Evolutionary conservation across 352 stramenopile species (phyloP).

Genomic region (Pythium inflatum): DNA sequence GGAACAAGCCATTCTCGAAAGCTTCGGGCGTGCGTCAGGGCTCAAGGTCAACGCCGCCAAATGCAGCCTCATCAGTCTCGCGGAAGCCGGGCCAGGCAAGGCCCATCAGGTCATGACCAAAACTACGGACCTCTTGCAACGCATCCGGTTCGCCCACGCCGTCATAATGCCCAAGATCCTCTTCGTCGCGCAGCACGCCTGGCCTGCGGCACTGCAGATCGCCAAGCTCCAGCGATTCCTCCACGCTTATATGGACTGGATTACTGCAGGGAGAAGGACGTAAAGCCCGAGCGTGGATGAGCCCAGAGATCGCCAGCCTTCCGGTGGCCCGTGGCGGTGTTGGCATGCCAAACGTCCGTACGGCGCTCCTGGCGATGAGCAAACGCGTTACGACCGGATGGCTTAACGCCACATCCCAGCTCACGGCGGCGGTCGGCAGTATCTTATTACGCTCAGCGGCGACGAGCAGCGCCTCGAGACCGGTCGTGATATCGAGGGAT

Average conservation of each 20-base stretch:
- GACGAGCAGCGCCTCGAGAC: not conserved
- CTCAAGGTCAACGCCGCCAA: constrained; percentile 6
- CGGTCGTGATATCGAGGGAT: not conserved
- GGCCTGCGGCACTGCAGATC: not conserved
- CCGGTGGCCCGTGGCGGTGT: not conserved
- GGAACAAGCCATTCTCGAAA: not conserved
- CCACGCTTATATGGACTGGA: not conserved
- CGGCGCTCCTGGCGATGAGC: not conserved
- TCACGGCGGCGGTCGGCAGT: not conserved
- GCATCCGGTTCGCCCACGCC: not conserved
- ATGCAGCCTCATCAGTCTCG: not conserved
- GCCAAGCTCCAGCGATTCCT: not conserved
- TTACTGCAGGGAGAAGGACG: not conserved
- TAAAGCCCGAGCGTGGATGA: not conserved
- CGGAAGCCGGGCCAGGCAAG: not conserved
- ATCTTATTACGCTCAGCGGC: not conserved
- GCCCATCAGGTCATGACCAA: not conserved
- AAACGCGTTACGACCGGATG: not conserved
- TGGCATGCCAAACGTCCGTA: not conserved
- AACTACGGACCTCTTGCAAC: constrained; percentile 13
- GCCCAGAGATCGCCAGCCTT: not conserved
- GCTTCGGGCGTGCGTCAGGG: constrained; percentile 8
- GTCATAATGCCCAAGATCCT: constrained; percentile 21
- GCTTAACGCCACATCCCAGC: not conserved
- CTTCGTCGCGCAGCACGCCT: constrained; percentile 4